phyloP scores from a whole-genome alignment of 495 filamentous ascomycete species.

The Aspergillus haitiensis region DNA sequence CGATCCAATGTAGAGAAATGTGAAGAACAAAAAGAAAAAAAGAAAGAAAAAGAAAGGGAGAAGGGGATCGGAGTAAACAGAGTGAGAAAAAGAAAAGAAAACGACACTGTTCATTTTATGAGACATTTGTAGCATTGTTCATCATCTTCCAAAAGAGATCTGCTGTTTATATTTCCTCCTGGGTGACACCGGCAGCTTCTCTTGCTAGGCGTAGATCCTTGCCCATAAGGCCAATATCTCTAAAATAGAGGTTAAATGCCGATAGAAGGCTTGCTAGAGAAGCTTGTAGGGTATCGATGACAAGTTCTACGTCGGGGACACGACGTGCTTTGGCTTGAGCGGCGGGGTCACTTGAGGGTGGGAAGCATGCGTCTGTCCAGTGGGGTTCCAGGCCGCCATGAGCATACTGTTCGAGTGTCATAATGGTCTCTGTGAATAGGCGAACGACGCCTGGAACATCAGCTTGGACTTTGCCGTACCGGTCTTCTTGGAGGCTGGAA shows the following conservation, averaged over 20 bases:
- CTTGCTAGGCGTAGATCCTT: conserved; percentile 69
- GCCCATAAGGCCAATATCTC: conserved; percentile 61
- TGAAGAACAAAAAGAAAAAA: not conserved
- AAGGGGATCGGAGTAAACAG: conserved; percentile 11
- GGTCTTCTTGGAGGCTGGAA: conserved; percentile 77
- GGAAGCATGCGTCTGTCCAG: conserved; percentile 77
- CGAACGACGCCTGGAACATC: conserved; percentile 72
- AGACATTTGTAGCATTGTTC: not conserved
- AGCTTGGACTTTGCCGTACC: conserved; percentile 79
- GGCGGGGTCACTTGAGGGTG: conserved; percentile 42
- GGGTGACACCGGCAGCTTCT: conserved; percentile 54
- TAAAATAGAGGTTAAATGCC: conserved; percentile 69
- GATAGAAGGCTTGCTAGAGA: conserved; percentile 61
- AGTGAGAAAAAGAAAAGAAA: conserved; percentile 16
- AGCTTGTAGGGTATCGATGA: conserved; percentile 58
- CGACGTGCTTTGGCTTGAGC: conserved; percentile 41
- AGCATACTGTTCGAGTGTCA: conserved; percentile 67
- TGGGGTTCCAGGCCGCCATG: conserved; percentile 57
- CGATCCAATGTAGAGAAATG: not conserved
- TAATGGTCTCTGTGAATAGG: conserved; percentile 65
- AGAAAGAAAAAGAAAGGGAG: not conserved
- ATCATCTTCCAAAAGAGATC: conserved; percentile 9
- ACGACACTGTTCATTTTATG: not conserved
- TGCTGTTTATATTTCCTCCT: conserved; percentile 25
- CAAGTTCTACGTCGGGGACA: conserved; percentile 60